These are phyloP conservation scores for Pseudonitzschia pungens DNA, from an alignment of 108 stramenopile genomes.

Conservation along the genomic window DNA sequence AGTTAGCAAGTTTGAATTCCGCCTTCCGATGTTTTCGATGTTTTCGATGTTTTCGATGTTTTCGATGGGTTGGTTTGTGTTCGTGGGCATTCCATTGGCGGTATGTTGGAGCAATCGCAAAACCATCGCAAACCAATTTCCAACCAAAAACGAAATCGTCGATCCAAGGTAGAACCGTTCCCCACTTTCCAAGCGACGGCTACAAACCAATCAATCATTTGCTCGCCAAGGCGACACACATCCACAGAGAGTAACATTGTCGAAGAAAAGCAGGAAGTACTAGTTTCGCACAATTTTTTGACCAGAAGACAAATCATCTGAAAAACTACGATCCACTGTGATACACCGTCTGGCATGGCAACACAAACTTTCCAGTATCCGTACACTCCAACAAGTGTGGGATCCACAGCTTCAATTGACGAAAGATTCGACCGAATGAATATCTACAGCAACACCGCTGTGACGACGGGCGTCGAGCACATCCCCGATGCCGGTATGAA, in stretches of 20 bases:
- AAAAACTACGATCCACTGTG: no score
- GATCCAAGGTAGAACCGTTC: not conserved
- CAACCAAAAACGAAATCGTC: not conserved
- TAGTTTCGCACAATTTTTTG: not conserved
- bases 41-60: not conserved
- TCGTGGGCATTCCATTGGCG: not conserved
- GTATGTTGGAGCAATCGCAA: not conserved
- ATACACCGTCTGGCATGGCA: no score
- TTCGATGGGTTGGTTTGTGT: not conserved
- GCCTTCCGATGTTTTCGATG: not conserved
- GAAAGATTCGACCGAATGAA: not conserved
- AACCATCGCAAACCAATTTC: not conserved
- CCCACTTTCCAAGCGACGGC: not conserved
- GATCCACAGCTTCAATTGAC: not conserved
- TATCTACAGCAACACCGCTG: not conserved
- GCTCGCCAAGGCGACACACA: not conserved
- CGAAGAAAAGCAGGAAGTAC: no score
- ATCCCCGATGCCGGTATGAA: not conserved
- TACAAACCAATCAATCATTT: not conserved
- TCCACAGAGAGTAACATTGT: not conserved
- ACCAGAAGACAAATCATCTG: not conserved
- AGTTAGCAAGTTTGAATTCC: no score
- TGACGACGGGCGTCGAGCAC: not conserved
- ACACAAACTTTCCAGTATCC: not conserved
- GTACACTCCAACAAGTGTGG: not conserved